These are phyloP conservation scores for Cordyceps militaris DNA, from an alignment of 2,329 filamentous ascomycete species.

Conservation along the genomic window DNA sequence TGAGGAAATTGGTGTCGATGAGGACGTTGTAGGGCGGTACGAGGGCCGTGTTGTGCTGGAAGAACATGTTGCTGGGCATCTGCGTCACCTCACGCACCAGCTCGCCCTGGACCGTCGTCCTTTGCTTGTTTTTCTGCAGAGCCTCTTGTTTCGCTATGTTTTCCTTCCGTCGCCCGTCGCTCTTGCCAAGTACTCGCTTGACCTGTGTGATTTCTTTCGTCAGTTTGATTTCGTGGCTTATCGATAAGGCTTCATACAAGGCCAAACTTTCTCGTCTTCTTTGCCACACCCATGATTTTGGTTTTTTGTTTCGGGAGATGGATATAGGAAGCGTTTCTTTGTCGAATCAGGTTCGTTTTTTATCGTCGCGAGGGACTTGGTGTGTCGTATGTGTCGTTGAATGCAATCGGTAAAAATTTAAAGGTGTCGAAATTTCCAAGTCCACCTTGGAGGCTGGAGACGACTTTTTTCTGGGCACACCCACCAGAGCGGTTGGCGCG, in stretches of 20 bases:
- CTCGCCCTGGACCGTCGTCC: constrained; percentile 49
- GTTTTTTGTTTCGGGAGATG: neutral
- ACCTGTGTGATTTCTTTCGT: constrained; percentile 35
- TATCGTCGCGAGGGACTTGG: neutral
- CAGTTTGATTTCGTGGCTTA: constrained; percentile 15
- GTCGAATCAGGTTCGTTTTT: neutral
- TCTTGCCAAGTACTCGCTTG: constrained; percentile 76
- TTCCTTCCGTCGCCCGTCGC: constrained; percentile 74
- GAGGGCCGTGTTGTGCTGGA: constrained; percentile 79
- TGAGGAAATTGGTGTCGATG: constrained; percentile 85
- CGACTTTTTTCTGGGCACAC: constrained; percentile 24
- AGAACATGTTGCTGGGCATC: constrained; percentile 78
- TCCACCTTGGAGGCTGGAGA: constrained; percentile 9
- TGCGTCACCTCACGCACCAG: constrained; percentile 74
- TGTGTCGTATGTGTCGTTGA: neutral
- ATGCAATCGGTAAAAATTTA: neutral
- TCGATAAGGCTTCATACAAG: constrained; percentile 38
- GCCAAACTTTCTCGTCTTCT: constrained; percentile 89
- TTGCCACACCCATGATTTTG: constrained; percentile 70
- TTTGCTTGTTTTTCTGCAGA: constrained; percentile 26
- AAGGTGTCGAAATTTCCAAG: constrained; percentile 12
- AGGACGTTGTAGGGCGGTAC: constrained; percentile 75
- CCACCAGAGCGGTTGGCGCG: constrained; percentile 9
- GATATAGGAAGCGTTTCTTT: neutral
- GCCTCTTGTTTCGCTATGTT: constrained; percentile 60